Evolutionary conservation across 768 basidiomycete species (phyloP), one percentile per base, ranked within the genome.

Genomic region (Candolleomyces efflorescens): DNA sequence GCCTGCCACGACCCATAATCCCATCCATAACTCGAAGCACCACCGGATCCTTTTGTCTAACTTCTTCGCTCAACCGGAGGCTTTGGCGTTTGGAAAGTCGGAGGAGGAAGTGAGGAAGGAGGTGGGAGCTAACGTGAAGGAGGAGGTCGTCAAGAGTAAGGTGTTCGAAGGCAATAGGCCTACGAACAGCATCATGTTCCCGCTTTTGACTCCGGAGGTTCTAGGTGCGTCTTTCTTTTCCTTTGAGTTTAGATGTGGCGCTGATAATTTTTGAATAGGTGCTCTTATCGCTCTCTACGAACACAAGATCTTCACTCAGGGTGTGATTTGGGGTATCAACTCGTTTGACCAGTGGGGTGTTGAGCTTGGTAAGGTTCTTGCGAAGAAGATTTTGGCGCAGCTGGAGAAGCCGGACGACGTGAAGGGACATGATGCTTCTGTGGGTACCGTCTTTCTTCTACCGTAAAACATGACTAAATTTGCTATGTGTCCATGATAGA

Each of bases 271-370:
- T 13, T 49, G 32, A 32, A 24, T 61, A 81, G 80, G 85, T 44
- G 87, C 94, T 2, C 77, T 97, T 55, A 90, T 97, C 68, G 92
- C 90, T 15, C 67, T 97, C 62, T 97, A 96, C 69, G 94, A 98
- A 74, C 97, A 99, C 81, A 99, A 99, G 81, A 97, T 99, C 69
- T 98, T 98, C 73, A 90, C 91, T 0, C 97, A 98, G 71, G 97
- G 97, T 69, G 89, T 91, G 46, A 80, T 98, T 58, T 98, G 94
- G 95, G 95, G 95, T 23, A 96, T 99, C 80, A 98, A 99, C 80
- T 94, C 93, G 3, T 98, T 93, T 70, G 93, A 98, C 72, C 97
- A 98, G 86, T 97, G 98, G 95, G 97, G 97, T 70, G 96, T 98
- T 63, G 96, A 98, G 73, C 88, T 98, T 55, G 95, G 95, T 57